Evolutionary conservation across 208 protist genomes (phyloP), one percentile per base, ranked within the genome.

Genomic region (Spongospora subterranea): DNA sequence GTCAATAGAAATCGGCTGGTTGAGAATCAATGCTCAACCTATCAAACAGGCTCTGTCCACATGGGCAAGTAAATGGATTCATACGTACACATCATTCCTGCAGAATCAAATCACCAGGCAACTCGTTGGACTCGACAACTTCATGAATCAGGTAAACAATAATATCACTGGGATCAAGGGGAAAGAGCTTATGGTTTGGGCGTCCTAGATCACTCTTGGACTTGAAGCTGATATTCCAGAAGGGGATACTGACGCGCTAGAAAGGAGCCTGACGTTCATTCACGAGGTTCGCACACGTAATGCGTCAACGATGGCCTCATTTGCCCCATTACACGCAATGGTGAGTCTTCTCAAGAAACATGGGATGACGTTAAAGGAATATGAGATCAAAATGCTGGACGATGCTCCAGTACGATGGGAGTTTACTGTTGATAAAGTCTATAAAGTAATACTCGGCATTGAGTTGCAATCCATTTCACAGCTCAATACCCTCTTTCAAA

Each of bases 11-110:
- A 95, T 98, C 90, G 95, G 96, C 29, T 98, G 97, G 93, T 93
- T 99, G 32, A 89, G 95, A 43, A 96, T 99, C 53, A 97, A 99
- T 90, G 96, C 97, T n/a, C 97, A 97, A 91, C 98, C 98, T 46
- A 94, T 99, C 46, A 97, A 97, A 88, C 92, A 98, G 39, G 95
- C 97, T 0, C 94, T 98, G 54, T 94, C 95, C 60, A 95, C 97
- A 65, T 95, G 95, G 39, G 96, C 97, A 93, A 96, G 96, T 60
- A 96, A 97, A 88, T 98, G 98, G 97, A 97, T 96, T 89, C 96
- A 97, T 88, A 97, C 96, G 92, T 98, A 96, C 94, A 97, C 97
- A 0, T 95, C 93, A 29, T 92, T 93, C 77, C 92, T 94, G 43
- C 65, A 92, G 35, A 41, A 92, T 29, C 46, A 93, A 24, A 96